These are phyloP conservation scores for Hyphodiscus sp. DNA, from an alignment of 2,329 filamentous ascomycete species.

Conservation along the genomic window DNA sequence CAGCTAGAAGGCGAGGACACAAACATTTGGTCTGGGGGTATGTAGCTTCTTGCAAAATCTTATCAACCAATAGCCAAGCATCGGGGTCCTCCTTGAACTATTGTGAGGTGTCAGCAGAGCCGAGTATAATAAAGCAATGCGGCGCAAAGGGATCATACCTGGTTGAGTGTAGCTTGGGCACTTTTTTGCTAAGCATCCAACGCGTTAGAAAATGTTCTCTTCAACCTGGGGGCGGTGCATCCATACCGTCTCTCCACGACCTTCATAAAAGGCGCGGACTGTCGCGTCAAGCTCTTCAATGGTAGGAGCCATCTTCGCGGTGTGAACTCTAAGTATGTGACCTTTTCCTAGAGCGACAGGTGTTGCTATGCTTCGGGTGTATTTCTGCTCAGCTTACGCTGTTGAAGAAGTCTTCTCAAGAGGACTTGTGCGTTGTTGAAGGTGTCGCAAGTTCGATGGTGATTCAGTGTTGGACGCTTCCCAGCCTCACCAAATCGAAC, in stretches of 20 bases:
- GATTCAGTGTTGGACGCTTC: conserved; percentile 8
- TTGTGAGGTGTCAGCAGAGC: conserved; percentile 19
- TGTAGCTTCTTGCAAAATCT: conserved; percentile 87
- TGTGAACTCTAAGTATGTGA: conserved; percentile 21
- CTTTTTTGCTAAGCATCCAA: conserved; percentile 74
- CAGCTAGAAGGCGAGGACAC: conserved; percentile 29
- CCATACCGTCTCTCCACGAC: conserved; percentile 84
- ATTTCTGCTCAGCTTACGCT: conserved; percentile 24
- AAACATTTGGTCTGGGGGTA: conserved; percentile 95
- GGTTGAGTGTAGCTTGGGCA: conserved; percentile 87
- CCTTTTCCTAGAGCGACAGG: conserved; percentile 21
- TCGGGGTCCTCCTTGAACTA: conserved; percentile 99
- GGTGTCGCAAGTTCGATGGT: conserved; percentile 13
- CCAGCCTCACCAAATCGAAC: conserved; percentile 14
- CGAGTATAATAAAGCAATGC: not conserved
- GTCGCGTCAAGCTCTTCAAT: conserved; percentile 95
- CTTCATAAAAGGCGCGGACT: conserved; percentile 96
- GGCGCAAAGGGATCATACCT: conserved; percentile 51
- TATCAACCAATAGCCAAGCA: conserved; percentile 94
- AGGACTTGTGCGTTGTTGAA: conserved; percentile 13
- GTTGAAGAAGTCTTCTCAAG: conserved; percentile 11
- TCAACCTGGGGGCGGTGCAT: conserved; percentile 2
- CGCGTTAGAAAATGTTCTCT: conserved; percentile 31
- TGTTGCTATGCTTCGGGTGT: conserved; percentile 9
- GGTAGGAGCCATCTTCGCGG: conserved; percentile 55